phyloP scores from a whole-genome alignment of 495 filamentous ascomycete species.

The Thermothielavioides terrestris region DNA sequence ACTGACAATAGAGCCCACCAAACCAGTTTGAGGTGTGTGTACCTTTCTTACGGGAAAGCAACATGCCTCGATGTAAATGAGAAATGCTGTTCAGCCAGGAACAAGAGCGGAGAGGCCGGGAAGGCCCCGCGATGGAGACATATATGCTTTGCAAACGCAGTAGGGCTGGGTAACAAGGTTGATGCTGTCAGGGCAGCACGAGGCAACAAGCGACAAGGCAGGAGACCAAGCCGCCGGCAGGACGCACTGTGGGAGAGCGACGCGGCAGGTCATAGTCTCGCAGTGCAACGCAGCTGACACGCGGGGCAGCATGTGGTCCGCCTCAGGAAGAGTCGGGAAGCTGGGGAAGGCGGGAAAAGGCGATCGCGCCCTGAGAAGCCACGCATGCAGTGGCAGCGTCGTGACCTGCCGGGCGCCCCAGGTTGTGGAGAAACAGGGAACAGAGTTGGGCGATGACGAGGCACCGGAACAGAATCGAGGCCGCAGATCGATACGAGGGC shows the following conservation, averaged over 20 bases:
- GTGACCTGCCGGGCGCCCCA: constrained; percentile 18
- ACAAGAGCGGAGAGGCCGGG: constrained; percentile 2
- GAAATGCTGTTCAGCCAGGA: constrained; percentile 6
- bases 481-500: constrained; percentile 4
- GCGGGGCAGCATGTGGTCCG: constrained; percentile 1
- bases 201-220: neutral
- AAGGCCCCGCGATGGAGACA: constrained; percentile 22
- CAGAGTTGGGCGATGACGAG: constrained; percentile 20
- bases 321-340: constrained; percentile 11
- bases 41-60: neutral
- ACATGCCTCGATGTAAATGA: constrained; percentile 11
- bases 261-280: constrained; percentile 6
- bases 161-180: constrained; percentile 23
- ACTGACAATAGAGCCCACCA: constrained; percentile 14
- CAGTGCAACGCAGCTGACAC: neutral
- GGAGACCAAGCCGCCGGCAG: constrained; percentile 2
- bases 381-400: constrained; percentile 22
- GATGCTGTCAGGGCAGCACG: constrained; percentile 18
- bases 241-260: constrained; percentile 6
- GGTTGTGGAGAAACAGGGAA: constrained; percentile 12
- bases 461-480: neutral
- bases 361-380: constrained; percentile 11
- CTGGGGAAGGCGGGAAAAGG: constrained; percentile 8
- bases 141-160: constrained; percentile 21
- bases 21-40: constrained; percentile 4